Base-by-base conservation (phyloP, 2,329 filamentous ascomycete species). In the Colletotrichum cuscutae region DNA sequence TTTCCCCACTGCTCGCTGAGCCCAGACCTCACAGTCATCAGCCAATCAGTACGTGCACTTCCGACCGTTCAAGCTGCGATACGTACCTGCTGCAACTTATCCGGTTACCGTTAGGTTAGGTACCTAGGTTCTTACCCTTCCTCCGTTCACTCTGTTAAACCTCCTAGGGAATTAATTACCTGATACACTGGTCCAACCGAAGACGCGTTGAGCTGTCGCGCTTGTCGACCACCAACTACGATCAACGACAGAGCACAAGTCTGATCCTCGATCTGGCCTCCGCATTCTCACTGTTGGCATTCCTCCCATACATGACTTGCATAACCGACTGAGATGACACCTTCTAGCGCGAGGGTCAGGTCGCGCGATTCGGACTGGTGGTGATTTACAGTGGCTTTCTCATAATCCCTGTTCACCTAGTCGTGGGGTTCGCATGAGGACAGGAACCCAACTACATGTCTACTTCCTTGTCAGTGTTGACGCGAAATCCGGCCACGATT, bases 191-290 rank as follows among this genome's bases (percentile, higher is more conserved):
- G 42, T n/a, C 42, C 42, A 49, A 49, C 19, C 42, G n/a, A 49
- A 42, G 49, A 65, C 62, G 62, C 62, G 62, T 54, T 65, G 52
- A 9, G 32, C 49, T n/a, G 22, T 62, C 49, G 26, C 64, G 57
- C 46, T 61, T 49, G 49, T 63, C 24, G 42, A 52, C 58, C 37
- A 59, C 65, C 32, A 53, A 57, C 58, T 24, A 59, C 65, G n/a
- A 24, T 60, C 54, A 46, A 59, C 61, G 52, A 69, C 53, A 13
- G 63, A 62, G 49, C 37, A 15, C 24, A 22, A n/a, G 9, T 68
- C 30, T 30, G 22, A 13, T 15, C 46, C 32, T 49, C 57, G n/a
- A 54, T 35, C 57, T 61, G 28, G 28, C 30, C 24, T 30, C 28
- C 46, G 46, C 60, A 54, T 28, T 56, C 49, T 32, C 30, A 42